Conservation (phyloP, 2,329 filamentous ascomycete genomes). For the Arthrobotrys entomopaga region DNA sequence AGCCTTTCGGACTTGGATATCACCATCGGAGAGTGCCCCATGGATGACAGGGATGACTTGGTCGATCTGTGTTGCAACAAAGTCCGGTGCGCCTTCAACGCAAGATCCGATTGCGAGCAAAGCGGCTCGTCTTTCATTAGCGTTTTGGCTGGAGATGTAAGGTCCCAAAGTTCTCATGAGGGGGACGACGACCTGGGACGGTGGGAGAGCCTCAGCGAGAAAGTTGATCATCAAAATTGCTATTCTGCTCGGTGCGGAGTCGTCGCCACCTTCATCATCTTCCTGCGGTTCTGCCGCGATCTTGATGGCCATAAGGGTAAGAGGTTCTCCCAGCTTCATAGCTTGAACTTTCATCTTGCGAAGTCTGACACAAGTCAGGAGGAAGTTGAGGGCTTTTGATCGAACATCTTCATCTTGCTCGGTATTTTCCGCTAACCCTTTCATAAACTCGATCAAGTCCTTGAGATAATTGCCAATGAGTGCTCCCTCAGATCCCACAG, state of each 20-base stretch:
- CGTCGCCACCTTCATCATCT: constrained; percentile 78
- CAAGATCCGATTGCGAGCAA: constrained; percentile 92
- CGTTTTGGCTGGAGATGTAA: constrained; percentile 78
- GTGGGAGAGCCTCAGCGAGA: constrained; percentile 85
- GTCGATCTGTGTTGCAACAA: constrained; percentile 90
- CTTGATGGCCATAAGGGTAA: constrained; percentile 87
- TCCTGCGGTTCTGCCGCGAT: constrained; percentile 87
- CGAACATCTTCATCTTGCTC: constrained; percentile 84
- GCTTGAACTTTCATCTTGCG: constrained; percentile 95
- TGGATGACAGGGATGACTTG: constrained; percentile 86
- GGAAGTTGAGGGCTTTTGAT: constrained; percentile 89
- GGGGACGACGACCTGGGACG: constrained; percentile 92
- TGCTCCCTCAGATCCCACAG: constrained; percentile 87
- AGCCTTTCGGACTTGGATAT: constrained; percentile 84
- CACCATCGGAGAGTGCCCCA: constrained; percentile 82
- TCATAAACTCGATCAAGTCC: constrained; percentile 92
- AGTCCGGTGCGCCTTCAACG: constrained; percentile 96
- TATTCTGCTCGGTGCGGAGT: constrained; percentile 83
- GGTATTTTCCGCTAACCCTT: constrained; percentile 81
- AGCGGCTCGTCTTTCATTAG: constrained; percentile 85
- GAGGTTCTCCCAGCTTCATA: constrained; percentile 83
- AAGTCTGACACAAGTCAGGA: constrained; percentile 91
- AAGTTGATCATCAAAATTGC: constrained; percentile 89
- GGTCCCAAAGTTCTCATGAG: constrained; percentile 85
- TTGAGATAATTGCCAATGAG: constrained; percentile 86